Base-by-base conservation (phyloP, 2,329 filamentous ascomycete genomes). In the Colletotrichum aenigma region DNA sequence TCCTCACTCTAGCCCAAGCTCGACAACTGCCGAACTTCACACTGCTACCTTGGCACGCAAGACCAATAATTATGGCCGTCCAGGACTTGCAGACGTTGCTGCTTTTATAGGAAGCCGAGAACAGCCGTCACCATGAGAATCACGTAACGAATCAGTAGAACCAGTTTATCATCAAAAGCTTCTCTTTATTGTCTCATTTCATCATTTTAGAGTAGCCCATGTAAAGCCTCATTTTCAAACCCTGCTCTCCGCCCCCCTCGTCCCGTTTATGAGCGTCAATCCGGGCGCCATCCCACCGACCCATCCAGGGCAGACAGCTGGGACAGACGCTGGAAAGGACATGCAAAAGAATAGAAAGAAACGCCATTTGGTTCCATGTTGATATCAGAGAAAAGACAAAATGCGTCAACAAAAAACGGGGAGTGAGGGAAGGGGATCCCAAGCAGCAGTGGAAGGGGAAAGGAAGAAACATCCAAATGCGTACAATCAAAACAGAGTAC, bases 331-430 rank as follows among this genome's bases (percentile, higher is more conserved):
- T 21, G n/a, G 9, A 48, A 34, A 55, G 32, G 32, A 55, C 32
- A 67, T 65, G 70, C 70, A 73, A 21, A 34, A 70, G 56, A 62
- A 67, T 48, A 72, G 66, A 56, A 62, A 69, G 26, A 66, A 75
- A 55, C 56, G 21, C 69, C 62, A 48, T 30, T 24, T 71, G 43
- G 73, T 68, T 52, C 64, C 70, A 56, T 48, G 56, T 62, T 75
- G 56, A 75, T 75, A 72, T 36, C 43, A 64, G 62, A 75, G 32
- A 71, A 72, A 26, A n/a, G 8, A 66, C 30, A 55, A 66, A 71
- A 73, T 43, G 69, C 34, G 28, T 70, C 67, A 68, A 60, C 38
- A 34, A 52, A 68, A 32, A 30, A 62, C 36, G 26, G 43, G 38
- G 13, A 34, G 43, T 24, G 36, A 26, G 48, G 26, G 62, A 38